Conservation (phyloP, 495 filamentous ascomycete genomes). For the Bombardia bombarda region DNA sequence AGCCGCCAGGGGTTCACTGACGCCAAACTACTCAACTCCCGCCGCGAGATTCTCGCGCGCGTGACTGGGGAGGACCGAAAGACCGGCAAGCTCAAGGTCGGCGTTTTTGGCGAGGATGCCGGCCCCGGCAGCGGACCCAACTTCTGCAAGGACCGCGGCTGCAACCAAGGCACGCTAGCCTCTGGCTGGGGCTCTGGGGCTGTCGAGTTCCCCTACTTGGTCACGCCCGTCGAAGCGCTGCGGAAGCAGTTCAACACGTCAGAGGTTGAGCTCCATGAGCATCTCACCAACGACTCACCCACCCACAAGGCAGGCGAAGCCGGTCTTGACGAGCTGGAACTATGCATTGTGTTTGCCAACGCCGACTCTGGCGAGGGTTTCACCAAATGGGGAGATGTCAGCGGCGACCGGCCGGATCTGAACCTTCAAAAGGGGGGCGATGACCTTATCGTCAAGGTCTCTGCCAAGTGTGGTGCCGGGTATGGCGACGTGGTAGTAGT, state of each 20-base stretch:
- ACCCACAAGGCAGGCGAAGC: slow-evolving; percentile 11
- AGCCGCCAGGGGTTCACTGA: slow-evolving; percentile 40
- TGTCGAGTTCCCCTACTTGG: slow-evolving; percentile 78
- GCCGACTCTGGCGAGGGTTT: slow-evolving; percentile 59
- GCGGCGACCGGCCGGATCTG: slow-evolving; percentile 79
- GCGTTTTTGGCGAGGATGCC: slow-evolving; percentile 81
- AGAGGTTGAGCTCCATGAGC: slow-evolving; percentile 51
- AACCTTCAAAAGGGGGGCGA: slow-evolving; percentile 72
- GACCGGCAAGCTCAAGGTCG: slow-evolving; percentile 49
- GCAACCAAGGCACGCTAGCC: slow-evolving; percentile 73
- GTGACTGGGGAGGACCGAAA: slow-evolving; percentile 10
- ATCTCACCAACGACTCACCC: slow-evolving; percentile 47
- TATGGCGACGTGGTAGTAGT: slow-evolving; percentile 69
- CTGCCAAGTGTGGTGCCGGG: slow-evolving; percentile 56
- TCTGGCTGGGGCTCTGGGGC: slow-evolving; percentile 88
- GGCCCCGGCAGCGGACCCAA: slow-evolving; percentile 65
- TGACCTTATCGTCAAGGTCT: slow-evolving; percentile 61
- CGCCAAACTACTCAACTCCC: slow-evolving; percentile 20
- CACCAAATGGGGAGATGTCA: slow-evolving; percentile 50
- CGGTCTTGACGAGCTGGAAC: slow-evolving; percentile 45
- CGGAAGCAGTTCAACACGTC: slow-evolving; percentile 50
- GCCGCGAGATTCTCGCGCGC: slow-evolving; percentile 10
- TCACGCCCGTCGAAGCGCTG: slow-evolving; percentile 63
- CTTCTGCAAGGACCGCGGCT: slow-evolving; percentile 56
- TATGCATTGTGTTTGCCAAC: slow-evolving; percentile 62